These are phyloP conservation scores for Dactylellina leptospora DNA, from an alignment of 2,329 filamentous ascomycete species.

Conservation along the genomic window DNA sequence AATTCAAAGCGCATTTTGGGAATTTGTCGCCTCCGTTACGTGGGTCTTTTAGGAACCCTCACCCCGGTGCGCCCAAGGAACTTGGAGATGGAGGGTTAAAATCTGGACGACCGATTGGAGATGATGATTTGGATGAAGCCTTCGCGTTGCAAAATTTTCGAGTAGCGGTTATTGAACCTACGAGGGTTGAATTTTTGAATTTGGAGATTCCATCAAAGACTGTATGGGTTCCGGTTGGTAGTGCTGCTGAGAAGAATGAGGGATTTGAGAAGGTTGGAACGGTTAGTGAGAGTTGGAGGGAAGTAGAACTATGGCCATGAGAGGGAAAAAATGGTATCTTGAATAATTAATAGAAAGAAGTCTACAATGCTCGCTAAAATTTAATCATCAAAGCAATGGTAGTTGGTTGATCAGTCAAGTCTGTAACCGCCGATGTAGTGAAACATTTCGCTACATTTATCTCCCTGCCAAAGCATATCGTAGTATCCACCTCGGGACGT, in stretches of 20 bases:
- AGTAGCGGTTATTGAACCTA: constrained; percentile 83
- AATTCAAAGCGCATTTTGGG: constrained; percentile 87
- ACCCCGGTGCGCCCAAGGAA: constrained; percentile 71
- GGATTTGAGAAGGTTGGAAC: constrained; percentile 26
- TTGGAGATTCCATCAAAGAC: constrained; percentile 13
- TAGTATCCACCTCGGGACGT: constrained; percentile 46
- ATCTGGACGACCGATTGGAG: constrained; percentile 55
- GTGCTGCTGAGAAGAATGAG: constrained; percentile 36
- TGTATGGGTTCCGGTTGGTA: constrained; percentile 39
- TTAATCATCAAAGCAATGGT: background rate
- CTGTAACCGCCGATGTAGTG: constrained; percentile 46
- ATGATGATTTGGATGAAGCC: constrained; percentile 69
- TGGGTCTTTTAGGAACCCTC: constrained; percentile 76
- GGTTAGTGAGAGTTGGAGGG: constrained; percentile 32
- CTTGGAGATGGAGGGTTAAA: constrained; percentile 57
- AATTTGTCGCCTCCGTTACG: constrained; percentile 83
- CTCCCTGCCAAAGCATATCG: constrained; percentile 52
- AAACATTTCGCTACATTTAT: constrained; percentile 48
- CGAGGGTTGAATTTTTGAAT: constrained; percentile 69
- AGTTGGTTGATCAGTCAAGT: constrained; percentile 12
- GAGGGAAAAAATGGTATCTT: constrained; percentile 19
- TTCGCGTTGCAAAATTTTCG: constrained; percentile 73
- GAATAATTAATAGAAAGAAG: background rate
- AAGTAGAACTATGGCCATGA: constrained; percentile 46
- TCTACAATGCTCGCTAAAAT: background rate